Conservation (phyloP, 805 yeast genomes). For the Candida cerambycidarum region DNA sequence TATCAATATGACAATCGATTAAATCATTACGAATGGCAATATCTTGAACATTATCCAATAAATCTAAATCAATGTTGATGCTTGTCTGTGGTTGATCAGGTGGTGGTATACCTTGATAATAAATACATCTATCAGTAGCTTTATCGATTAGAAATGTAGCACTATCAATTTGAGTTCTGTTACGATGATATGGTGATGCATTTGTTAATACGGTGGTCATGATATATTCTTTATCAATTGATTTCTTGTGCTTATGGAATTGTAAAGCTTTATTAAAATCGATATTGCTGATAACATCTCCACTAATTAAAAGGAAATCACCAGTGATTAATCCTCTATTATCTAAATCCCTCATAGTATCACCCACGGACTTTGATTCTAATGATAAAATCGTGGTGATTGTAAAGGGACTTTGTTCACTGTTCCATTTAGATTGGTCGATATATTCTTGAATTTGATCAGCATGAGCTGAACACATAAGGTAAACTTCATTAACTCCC, state of each 20-base stretch:
- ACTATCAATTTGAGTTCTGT: conserved; percentile 78
- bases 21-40: conserved; percentile 85
- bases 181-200: conserved; percentile 80
- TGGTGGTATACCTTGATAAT: conserved; percentile 77
- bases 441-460: conserved; percentile 84
- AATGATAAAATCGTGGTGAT: conserved; percentile 77
- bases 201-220: conserved; percentile 90
- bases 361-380: conserved; percentile 92
- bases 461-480: conserved; percentile 89
- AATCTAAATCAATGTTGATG: conserved; percentile 77
- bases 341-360: conserved; percentile 95
- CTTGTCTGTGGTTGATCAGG: conserved; percentile 32
- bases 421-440: conserved; percentile 65
- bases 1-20: conserved; percentile 95
- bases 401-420: conserved; percentile 62
- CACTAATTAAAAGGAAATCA: conserved; percentile 86
- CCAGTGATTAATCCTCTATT: conserved; percentile 85
- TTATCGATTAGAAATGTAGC: conserved; percentile 83
- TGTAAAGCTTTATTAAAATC: conserved; percentile 73
- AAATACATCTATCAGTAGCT: conserved; percentile 71
- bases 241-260: conserved; percentile 69
- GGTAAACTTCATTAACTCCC: conserved; percentile 83
- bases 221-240: conserved; percentile 83
- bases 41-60: conserved; percentile 66
- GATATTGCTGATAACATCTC: conserved; percentile 93